These are phyloP conservation scores for Barbarea vulgaris DNA, from an alignment of 345 rosid species.

Conservation along the genomic window DNA sequence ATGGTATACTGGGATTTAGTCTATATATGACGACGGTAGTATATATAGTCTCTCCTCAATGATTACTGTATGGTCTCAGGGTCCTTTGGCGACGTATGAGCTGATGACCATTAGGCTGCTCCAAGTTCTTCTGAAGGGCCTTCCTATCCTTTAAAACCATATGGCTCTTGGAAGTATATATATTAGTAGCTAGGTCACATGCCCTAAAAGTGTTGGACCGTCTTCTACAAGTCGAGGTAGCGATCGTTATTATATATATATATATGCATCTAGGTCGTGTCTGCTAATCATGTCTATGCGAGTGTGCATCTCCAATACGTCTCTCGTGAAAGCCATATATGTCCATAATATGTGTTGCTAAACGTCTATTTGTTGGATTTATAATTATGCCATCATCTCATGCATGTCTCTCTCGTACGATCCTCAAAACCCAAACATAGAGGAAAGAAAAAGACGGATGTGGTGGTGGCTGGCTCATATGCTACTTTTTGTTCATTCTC, in stretches of 20 bases:
- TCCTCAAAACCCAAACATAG: neutral
- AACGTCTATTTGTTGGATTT: neutral
- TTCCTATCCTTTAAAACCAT: neutral
- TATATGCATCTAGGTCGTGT: neutral
- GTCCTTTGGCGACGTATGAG: neutral
- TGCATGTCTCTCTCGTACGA: neutral
- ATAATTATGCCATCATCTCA: neutral
- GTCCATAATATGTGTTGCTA: neutral
- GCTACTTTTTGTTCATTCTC: neutral
- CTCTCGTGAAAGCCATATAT: neutral
- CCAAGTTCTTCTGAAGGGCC: neutral
- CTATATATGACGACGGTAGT: neutral
- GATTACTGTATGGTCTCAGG: neutral
- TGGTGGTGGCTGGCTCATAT: neutral
- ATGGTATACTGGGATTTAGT: neutral
- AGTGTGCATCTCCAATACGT: slow-evolving; percentile 1
- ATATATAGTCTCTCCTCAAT: slow-evolving; percentile 3
- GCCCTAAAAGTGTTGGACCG: neutral
- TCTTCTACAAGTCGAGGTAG: neutral
- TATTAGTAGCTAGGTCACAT: neutral
- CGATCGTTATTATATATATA: neutral
- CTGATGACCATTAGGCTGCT: neutral
- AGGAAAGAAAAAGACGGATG: neutral
- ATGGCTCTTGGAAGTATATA: neutral
- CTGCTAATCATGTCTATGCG: neutral